Conservation (phyloP, 371 early-diverging fungal species). For the Mucor irregularis region DNA sequence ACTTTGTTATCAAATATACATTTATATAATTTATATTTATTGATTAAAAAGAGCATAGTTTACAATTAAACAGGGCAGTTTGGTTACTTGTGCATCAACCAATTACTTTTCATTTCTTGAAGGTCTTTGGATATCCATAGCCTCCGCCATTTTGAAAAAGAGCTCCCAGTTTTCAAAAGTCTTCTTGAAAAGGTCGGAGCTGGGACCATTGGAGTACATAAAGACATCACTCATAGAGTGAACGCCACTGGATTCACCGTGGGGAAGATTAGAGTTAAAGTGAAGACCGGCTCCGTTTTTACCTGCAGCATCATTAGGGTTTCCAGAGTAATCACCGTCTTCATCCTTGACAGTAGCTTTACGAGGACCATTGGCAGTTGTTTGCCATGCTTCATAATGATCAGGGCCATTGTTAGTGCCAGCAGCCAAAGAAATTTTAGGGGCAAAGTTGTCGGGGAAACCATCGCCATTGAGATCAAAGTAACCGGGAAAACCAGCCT, state of each 20-base stretch:
- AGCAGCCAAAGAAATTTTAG: conserved; percentile 60
- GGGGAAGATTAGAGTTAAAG: conserved; percentile 42
- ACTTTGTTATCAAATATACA: no score
- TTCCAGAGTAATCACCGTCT: conserved; percentile 33
- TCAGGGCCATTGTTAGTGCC: conserved; percentile 64
- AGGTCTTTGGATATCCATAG: conserved; percentile 20
- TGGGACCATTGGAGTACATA: conserved; percentile 57
- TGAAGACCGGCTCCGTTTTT: conserved; percentile 44
- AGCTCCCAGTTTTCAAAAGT: conserved; percentile 63
- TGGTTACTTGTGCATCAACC: no score
- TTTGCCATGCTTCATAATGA: conserved; percentile 63
- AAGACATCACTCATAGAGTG: conserved; percentile 67
- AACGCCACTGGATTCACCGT: conserved; percentile 40
- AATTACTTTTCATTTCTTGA: no score
- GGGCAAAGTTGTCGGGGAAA: conserved; percentile 62
- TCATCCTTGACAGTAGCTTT: conserved; percentile 32
- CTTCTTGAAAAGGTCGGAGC: conserved; percentile 54
- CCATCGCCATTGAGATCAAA: conserved; percentile 65
- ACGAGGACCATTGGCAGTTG: conserved; percentile 43
- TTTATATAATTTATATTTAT: no score
- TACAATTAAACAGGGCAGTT: no score
- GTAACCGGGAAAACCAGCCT: conserved; percentile 70
- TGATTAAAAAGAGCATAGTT: no score
- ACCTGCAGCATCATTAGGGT: conserved; percentile 38
- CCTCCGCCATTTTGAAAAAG: conserved; percentile 59